Base-by-base conservation (phyloP, 1,284 basidiomycete genomes). In the Neotropicomus parvogracilis region DNA sequence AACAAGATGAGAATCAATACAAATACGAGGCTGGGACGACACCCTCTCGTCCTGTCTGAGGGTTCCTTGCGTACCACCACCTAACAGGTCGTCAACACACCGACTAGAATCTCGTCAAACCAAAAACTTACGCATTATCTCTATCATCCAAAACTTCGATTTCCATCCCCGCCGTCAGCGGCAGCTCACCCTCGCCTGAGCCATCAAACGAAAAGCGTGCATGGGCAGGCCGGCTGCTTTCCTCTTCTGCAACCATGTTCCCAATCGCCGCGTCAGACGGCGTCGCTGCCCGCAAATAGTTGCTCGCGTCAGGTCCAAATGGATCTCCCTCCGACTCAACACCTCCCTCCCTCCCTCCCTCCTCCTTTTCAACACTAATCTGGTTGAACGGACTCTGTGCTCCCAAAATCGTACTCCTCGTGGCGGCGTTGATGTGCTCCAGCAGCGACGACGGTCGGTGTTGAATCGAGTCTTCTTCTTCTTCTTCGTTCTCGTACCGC, bases 51-150 rank as follows among this genome's bases (percentile, higher is more conserved):
- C 90, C 88, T 43, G 84, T 84, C 45, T 78, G 78, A 19, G 81
- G 72, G 64, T 94, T 88, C 38, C 89, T 79, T 47, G 87, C 89
- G 62, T 89, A 94, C 91, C 91, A 95, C 91, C 92, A 95, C 45
- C 91, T 92, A 54, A 48, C 36, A 3, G 11, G 7, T 34, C 32
- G 19, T 63, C 20, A 61, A 14, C 26, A 37, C 16, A 12, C 33
- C 11, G 28, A 3, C 5, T 4, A 20, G 3, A 24, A 14, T 31
- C 54, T 4, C 59, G 33, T 20, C 28, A 42, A 32, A 7, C 4
- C 12, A 12, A 39, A 38, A n/a, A 80, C 88, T 60, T 70, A 90
- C 87, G 85, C 83, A 60, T 78, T 73, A 69, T 91, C 88, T 56
- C 78, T 74, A 65, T 91, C 88, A 65, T 91, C 87, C 40, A 91